phyloP scores from a whole-genome alignment of 75 land plant genomes.

The Chamaecyparis obtusa region DNA sequence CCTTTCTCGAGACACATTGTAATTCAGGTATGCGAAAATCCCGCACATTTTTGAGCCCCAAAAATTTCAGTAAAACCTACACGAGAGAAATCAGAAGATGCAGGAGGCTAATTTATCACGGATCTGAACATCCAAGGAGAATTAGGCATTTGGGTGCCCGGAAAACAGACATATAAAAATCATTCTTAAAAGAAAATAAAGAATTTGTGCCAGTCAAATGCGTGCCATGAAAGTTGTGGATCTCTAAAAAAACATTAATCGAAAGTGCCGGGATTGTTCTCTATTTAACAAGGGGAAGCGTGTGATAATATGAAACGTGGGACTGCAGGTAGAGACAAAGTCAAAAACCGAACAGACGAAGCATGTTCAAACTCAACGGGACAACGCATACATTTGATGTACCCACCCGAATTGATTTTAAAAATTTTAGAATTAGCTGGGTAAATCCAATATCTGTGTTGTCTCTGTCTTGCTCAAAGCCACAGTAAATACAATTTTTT shows the following conservation, averaged over 20 bases:
- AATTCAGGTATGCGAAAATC: slow-evolving; percentile 91
- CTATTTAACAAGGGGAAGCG: neutral
- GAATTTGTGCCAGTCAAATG: neutral
- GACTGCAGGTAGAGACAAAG: too few species aligned
- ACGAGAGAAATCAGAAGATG: neutral
- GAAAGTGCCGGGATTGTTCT: neutral
- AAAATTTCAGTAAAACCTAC: neutral
- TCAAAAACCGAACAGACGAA: too few species aligned
- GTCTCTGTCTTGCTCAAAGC: too few species aligned
- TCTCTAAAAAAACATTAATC: neutral
- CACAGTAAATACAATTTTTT: too few species aligned
- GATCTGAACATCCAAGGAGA: neutral
- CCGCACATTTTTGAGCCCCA: slow-evolving; percentile 70
- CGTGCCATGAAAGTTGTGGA: neutral
- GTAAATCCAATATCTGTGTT: too few species aligned
- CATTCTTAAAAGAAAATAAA: neutral
- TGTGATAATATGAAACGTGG: neutral
- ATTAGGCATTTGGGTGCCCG: neutral
- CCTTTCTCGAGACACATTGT: slow-evolving; percentile 67
- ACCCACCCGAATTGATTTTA: too few species aligned
- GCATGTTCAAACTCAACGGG: too few species aligned
- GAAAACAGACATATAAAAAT: neutral
- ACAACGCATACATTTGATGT: too few species aligned
- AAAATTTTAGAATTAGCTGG: too few species aligned
- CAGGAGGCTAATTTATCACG: neutral